Evolutionary conservation across 2,329 filamentous ascomycete genomes (phyloP).

Genomic region (Didymella glomerata): DNA sequence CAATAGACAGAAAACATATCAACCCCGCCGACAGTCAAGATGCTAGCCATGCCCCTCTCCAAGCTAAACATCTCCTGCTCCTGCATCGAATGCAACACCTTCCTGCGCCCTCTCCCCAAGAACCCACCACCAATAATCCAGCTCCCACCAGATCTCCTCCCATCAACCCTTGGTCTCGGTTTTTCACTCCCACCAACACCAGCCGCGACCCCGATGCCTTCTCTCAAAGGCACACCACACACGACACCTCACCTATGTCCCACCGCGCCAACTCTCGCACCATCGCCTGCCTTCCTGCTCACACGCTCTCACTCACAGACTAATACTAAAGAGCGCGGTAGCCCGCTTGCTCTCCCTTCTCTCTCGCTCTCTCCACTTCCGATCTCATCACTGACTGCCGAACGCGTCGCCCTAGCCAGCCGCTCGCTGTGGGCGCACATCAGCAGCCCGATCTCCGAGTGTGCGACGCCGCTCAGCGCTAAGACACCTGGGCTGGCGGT

Average conservation of each 20-base stretch:
- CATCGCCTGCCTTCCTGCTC: not conserved
- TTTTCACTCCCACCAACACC: not conserved
- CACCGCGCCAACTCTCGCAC: not conserved
- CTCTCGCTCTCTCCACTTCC: not conserved
- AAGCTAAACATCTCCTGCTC: slow-evolving; percentile 26
- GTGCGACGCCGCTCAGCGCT: not conserved
- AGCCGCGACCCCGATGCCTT: not conserved
- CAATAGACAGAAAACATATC: not conserved
- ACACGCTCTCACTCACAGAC: not conserved
- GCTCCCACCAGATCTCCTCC: not conserved
- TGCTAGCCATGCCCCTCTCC: slow-evolving; percentile 7
- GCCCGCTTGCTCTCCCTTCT: not conserved
- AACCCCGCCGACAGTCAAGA: not conserved
- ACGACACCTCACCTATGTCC: not conserved
- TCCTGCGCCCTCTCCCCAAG: slow-evolving; percentile 23
- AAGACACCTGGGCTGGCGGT: slow-evolving; percentile 7
- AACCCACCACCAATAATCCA: not conserved
- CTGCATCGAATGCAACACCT: slow-evolving; percentile 25
- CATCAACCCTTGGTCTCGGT: not conserved
- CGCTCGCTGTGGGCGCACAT: not conserved
- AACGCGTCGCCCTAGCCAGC: not conserved
- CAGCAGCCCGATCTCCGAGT: slow-evolving; percentile 4
- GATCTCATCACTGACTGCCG: not conserved
- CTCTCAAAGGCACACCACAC: not conserved
- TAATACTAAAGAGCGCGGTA: not conserved